Evolutionary conservation across 2,329 filamentous ascomycete species (phyloP).

Genomic region (Hypoxylon sp.): DNA sequence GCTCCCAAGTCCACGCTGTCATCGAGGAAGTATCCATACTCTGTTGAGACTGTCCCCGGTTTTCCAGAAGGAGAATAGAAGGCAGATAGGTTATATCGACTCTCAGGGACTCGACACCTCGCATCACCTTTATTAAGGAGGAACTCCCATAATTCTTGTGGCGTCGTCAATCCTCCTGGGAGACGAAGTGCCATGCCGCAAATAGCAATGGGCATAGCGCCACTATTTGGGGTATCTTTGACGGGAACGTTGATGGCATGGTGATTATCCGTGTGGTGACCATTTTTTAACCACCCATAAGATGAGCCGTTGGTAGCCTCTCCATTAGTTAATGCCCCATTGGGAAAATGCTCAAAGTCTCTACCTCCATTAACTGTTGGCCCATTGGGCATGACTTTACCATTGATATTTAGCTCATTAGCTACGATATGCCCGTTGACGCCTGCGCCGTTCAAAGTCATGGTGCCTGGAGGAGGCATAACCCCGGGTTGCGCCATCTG

Average conservation of each 20-base stretch:
- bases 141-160: slow-evolving; percentile 41
- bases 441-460: slow-evolving; percentile 1
- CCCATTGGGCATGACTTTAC: slow-evolving; percentile 1
- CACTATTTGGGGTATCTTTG: background rate
- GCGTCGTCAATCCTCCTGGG: slow-evolving; percentile 30
- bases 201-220: slow-evolving; percentile 32
- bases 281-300: slow-evolving; percentile 22
- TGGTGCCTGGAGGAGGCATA: slow-evolving; percentile 13
- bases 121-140: slow-evolving; percentile 41
- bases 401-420: slow-evolving; percentile 11
- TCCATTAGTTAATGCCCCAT: slow-evolving; percentile 14
- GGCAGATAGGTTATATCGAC: slow-evolving; percentile 37
- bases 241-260: background rate
- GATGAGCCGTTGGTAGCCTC: slow-evolving; percentile 7
- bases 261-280: slow-evolving; percentile 13
- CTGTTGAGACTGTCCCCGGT: slow-evolving; percentile 39
- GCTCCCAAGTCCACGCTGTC: slow-evolving; percentile 33
- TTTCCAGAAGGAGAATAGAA: slow-evolving; percentile 30
- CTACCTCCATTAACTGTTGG: slow-evolving; percentile 13
- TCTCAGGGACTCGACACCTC: slow-evolving; percentile 28
- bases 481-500: slow-evolving; percentile 1
- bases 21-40: slow-evolving; percentile 43
- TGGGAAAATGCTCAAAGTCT: background rate
- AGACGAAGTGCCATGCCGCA: slow-evolving; percentile 41
- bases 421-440: slow-evolving; percentile 8